phyloP scores from a whole-genome alignment of 495 filamentous ascomycete species.

The Aspergillus baeticus region DNA sequence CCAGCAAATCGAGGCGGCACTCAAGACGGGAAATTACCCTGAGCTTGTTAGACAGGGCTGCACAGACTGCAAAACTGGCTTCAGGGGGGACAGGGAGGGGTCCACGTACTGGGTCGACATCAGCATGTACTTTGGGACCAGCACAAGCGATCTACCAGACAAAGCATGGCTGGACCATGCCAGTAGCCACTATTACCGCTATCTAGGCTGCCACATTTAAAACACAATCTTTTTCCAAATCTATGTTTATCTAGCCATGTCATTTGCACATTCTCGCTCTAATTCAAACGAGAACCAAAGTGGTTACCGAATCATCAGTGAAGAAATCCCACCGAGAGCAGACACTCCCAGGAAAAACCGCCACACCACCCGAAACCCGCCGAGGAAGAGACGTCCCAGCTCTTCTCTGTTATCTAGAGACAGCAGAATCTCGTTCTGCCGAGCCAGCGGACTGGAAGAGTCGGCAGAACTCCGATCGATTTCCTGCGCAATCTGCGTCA shows the following conservation, averaged over 20 bases:
- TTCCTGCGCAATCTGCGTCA: constrained; percentile 41
- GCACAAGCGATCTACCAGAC: no score
- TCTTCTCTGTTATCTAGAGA: constrained; percentile 33
- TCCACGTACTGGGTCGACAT: no score
- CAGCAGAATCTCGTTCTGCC: constrained; percentile 42
- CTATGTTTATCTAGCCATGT: no score
- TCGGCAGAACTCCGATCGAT: constrained; percentile 3
- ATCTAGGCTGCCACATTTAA: no score
- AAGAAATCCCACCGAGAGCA: constrained; percentile 15
- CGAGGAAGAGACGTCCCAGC: constrained; percentile 11
- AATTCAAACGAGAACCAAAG: not conserved
- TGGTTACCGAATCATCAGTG: constrained; percentile 6
- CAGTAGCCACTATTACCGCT: no score
- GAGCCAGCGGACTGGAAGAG: not conserved
- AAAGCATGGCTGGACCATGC: no score
- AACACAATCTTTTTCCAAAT: not conserved
- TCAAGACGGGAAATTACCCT: no score
- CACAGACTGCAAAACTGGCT: no score
- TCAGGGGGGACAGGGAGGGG: no score
- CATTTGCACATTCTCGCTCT: not conserved
- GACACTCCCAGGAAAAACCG: constrained; percentile 13
- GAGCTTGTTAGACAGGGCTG: no score
- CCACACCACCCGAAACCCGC: constrained; percentile 12
- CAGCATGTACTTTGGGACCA: no score
- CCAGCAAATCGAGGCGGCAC: no score